phyloP scores from a whole-genome alignment of 768 basidiomycete genomes.

The Mycena epipterygia region DNA sequence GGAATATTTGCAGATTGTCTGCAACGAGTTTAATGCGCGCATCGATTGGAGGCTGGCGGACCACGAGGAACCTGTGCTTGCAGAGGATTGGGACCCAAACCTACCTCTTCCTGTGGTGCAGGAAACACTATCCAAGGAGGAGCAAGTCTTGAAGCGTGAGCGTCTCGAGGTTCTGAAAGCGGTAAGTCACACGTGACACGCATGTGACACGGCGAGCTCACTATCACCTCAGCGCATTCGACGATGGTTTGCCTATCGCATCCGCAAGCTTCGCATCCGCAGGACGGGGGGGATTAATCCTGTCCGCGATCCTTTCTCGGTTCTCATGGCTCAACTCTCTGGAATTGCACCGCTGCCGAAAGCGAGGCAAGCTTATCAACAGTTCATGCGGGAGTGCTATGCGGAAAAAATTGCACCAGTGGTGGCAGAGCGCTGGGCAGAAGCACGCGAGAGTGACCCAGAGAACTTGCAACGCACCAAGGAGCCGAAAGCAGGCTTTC shows the following conservation, averaged over 20 bases:
- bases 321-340: not conserved
- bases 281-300: not conserved
- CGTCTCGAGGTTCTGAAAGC: not conserved
- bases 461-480: not conserved
- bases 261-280: not conserved
- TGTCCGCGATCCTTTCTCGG: not conserved
- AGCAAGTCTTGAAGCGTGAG: not conserved
- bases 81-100: not conserved
- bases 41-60: not conserved
- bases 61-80: not conserved
- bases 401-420: not conserved
- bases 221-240: not conserved
- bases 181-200: not conserved
- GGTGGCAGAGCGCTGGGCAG: not conserved
- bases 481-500: conserved; percentile 4
- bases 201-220: not conserved
- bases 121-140: not conserved
- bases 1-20: not conserved
- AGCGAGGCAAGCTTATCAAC: not conserved
- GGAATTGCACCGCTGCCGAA: not conserved
- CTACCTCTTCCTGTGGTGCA: not conserved
- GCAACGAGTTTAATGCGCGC: not conserved
- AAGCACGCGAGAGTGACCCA: not conserved
- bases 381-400: not conserved
- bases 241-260: not conserved